These are phyloP conservation scores for Stachybotrys chlorohalonatus DNA, from an alignment of 2,329 filamentous ascomycete species.

Conservation along the genomic window DNA sequence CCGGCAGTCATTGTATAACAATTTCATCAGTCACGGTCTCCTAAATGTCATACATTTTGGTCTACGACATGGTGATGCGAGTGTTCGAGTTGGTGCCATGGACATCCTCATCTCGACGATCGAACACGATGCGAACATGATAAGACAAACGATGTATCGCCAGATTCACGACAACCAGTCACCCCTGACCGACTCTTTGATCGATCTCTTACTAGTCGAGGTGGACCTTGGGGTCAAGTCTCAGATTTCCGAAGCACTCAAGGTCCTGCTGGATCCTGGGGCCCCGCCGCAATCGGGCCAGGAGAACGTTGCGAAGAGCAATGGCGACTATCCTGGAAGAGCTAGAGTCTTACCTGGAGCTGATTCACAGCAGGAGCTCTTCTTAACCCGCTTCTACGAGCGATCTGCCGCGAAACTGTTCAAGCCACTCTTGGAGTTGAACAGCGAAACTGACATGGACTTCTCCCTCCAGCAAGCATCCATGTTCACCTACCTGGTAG, in stretches of 20 bases:
- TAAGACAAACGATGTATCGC: slow-evolving; percentile 85
- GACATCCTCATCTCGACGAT: slow-evolving; percentile 92
- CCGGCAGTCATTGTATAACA: slow-evolving; percentile 75
- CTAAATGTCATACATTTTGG: slow-evolving; percentile 88
- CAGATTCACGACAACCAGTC: slow-evolving; percentile 81
- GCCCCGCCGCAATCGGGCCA: slow-evolving; percentile 28
- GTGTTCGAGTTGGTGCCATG: slow-evolving; percentile 82
- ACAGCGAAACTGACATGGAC: slow-evolving; percentile 57
- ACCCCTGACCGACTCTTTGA: slow-evolving; percentile 82
- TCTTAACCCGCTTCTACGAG: slow-evolving; percentile 85
- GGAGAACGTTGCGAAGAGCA: slow-evolving; percentile 53
- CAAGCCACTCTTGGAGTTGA: slow-evolving; percentile 73
- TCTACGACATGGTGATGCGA: slow-evolving; percentile 73
- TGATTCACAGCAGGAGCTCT: slow-evolving; percentile 73
- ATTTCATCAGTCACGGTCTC: slow-evolving; percentile 81
- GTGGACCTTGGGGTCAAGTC: slow-evolving; percentile 91
- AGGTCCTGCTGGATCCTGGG: slow-evolving; percentile 77
- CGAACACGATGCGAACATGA: slow-evolving; percentile 91
- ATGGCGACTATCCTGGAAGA: slow-evolving; percentile 60
- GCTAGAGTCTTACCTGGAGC: slow-evolving; percentile 40
- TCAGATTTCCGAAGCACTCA: slow-evolving; percentile 90
- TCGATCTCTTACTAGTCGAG: slow-evolving; percentile 84
- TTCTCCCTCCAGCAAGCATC: slow-evolving; percentile 78
- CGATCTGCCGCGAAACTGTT: slow-evolving; percentile 79
- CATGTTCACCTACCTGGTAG: slow-evolving; percentile 84